Evolutionary conservation across 257 asterid genomes (phyloP).

Genomic region (Scutellaria minor): DNA sequence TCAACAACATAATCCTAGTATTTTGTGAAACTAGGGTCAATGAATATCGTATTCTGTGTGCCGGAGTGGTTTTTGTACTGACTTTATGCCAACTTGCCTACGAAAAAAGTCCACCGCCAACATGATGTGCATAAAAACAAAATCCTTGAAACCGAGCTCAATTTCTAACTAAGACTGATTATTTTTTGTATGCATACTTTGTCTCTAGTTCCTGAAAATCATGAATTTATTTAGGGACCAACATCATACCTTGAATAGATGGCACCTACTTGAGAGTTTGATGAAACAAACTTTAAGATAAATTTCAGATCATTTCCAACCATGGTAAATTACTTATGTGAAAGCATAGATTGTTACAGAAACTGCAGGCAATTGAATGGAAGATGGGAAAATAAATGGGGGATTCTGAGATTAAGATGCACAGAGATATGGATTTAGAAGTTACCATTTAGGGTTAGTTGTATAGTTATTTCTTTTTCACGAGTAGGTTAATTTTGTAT

Average conservation of each 20-base stretch:
- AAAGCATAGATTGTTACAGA: background rate
- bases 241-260: constrained; percentile 6
- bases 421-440: background rate
- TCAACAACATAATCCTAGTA: background rate
- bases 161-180: background rate
- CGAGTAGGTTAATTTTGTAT: background rate
- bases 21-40: background rate
- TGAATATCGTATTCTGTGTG: background rate
- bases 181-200: constrained; percentile 4
- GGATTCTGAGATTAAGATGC: background rate
- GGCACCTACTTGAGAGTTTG: constrained; percentile 7
- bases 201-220: background rate
- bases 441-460: constrained; percentile 1
- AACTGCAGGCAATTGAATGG: constrained; percentile 21
- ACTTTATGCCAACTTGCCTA: background rate
- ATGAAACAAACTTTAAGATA: background rate
- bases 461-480: background rate
- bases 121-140: background rate
- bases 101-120: background rate
- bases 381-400: background rate
- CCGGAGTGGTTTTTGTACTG: background rate
- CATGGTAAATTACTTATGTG: background rate
- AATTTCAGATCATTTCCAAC: background rate
- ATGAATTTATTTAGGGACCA: constrained; percentile 13
- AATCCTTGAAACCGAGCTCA: background rate